Percentiles rank a stretch among this genome's conserved stretches.
phyloP scores from a whole-genome alignment of 306 rosid genomes.

The Dalbergia cochinchinensis region DNA sequence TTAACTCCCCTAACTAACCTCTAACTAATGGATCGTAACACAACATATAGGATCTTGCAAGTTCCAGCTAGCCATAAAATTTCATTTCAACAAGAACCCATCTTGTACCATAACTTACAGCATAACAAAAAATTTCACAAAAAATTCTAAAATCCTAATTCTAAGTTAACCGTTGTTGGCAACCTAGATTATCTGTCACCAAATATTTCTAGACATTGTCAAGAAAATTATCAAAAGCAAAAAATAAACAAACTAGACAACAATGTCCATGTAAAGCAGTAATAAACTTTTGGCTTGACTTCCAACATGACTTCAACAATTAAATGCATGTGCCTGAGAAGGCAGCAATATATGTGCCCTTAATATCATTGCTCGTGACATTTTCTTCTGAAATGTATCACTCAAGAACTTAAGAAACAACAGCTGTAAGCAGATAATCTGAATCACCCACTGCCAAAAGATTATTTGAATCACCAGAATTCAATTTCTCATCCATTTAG shows the following conservation, averaged over 20 bases:
- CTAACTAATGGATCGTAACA: neutral
- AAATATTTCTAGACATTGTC: constrained; percentile 27
- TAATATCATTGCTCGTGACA: constrained; percentile 17
- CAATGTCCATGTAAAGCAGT: constrained; percentile 14
- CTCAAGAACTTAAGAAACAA: constrained; percentile 1
- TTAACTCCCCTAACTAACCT: too few relatives aligned
- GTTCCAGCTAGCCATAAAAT: constrained; percentile 36
- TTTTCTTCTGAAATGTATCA: constrained; percentile 13
- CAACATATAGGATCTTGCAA: constrained; percentile 28
- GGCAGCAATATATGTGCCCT: neutral
- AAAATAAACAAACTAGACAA: neutral
- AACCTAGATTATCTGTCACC: neutral
- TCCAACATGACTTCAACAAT: constrained; percentile 9
- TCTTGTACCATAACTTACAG: neutral
- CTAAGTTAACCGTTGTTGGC: constrained; percentile 19
- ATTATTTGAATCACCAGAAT: neutral
- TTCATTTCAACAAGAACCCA: constrained; percentile 2
- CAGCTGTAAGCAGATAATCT: constrained; percentile 11
- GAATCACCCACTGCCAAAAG: neutral
- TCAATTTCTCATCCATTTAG: constrained; percentile 21
- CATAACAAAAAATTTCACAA: constrained; percentile 6
- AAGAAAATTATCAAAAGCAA: constrained; percentile 11
- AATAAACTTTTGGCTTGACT: constrained; percentile 22
- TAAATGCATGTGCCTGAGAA: constrained; percentile 9
- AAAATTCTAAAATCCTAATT: constrained; percentile 11